Base-by-base conservation (phyloP, 176 grass and related monocot species). In the Ampelocalamus luodianensis region DNA sequence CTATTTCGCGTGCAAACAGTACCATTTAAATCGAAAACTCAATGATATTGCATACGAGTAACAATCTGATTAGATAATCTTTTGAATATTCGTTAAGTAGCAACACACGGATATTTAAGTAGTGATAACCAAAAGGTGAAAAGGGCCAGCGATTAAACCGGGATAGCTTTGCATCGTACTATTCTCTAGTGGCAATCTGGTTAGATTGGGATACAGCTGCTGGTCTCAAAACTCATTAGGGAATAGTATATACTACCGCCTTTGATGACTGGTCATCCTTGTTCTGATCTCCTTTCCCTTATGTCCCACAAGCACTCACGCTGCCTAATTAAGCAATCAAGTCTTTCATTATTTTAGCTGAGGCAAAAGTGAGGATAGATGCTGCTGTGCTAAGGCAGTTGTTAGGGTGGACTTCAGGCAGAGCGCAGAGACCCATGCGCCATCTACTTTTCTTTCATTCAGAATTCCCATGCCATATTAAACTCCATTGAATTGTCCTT, bases 141-240 rank as follows among this genome's bases (percentile, higher is more conserved):
- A 24, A 37, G 83, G 78, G 36, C 4, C 70, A 39, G 50, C 26
- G 82, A 70, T 61, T 20, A 54, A n/a, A 24, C 45, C 11, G 1
- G 43, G 4, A 20, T 73, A 62, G 67, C 82, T 39, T 84, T 56
- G 61, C 34, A 5, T 17, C 61, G 1, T 38, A 11, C 34, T n/a
- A 3, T 49, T 66, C 60, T 61, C 49, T 14, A 36, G 60, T 37
- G 71, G 54, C 77, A 29, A 56, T 83, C 66, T 43, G 27, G 7
- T 24, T 29, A 63, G 67, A 75, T 84, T 87, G 80, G 75, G 85
- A 66, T 87, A 79, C 89, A 90, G 89, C 89, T 90, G 75, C 85
- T 54, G 27, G 2, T 40, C 76, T 8, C 50, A 3, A 34, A 10
- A 1, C 86, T 6, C 36, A 2, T 68, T 39, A 8, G 20, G 32